Percentiles rank a stretch among this genome's conserved stretches.
Conservation (phyloP, 768 basidiomycete genomes). For the Tubosaeta brunneosetosa region DNA sequence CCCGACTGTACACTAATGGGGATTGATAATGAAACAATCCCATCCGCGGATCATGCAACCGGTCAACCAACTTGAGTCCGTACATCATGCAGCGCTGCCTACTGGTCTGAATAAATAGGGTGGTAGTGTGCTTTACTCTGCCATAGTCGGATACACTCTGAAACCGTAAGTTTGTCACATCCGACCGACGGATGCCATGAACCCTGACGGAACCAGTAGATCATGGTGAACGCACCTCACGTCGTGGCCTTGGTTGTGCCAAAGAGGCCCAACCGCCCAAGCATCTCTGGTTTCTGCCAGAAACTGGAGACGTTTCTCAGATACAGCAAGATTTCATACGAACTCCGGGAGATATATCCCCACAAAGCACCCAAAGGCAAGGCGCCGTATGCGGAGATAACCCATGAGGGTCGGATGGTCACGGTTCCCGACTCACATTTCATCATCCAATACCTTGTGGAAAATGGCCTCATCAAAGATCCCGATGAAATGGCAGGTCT, state of each 20-base stretch:
- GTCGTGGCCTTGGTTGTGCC: conserved; percentile 26
- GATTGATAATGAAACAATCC: no score
- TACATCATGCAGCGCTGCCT: neutral
- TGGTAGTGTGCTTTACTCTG: no score
- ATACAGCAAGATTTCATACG: conserved; percentile 25
- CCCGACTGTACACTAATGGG: no score
- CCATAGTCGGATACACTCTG: neutral
- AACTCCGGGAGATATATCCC: conserved; percentile 22
- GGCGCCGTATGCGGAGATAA: conserved; percentile 30
- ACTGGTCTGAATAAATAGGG: neutral
- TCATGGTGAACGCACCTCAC: conserved; percentile 17
- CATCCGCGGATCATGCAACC: no score
- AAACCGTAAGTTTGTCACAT: conserved; percentile 1
- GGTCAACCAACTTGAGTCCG: no score
- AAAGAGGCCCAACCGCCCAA: conserved; percentile 20
- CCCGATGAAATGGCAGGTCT: conserved; percentile 25
- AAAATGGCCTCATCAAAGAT: conserved; percentile 21
- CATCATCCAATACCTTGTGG: conserved; percentile 30
- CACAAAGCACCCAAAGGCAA: conserved; percentile 31
- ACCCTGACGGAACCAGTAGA: neutral
- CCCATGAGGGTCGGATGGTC: conserved; percentile 16
- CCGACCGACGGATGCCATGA: neutral
- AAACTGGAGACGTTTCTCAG: conserved; percentile 31
- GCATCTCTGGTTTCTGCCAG: conserved; percentile 31
- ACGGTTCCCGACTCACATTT: conserved; percentile 31